Conservation (phyloP, 768 basidiomycete genomes). For the Tephrocybe sp. region DNA sequence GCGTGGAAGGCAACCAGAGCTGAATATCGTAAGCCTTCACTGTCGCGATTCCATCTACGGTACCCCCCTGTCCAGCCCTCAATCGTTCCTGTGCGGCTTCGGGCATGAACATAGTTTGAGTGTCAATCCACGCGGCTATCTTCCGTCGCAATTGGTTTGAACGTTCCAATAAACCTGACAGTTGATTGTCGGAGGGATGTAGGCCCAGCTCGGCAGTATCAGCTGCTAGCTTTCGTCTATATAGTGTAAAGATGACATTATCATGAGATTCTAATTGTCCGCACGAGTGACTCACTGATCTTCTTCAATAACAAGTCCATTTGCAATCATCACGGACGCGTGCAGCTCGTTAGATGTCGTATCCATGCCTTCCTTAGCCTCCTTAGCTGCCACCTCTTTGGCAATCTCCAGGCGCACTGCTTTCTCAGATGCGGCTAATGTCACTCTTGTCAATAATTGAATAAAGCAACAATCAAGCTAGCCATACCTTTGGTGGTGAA, state of each 20-base stretch:
- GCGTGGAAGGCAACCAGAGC: background rate
- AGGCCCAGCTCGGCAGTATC: background rate
- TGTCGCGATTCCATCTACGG: background rate
- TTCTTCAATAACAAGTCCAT: background rate
- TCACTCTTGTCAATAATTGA: background rate
- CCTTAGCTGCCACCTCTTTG: background rate
- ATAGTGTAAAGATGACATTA: background rate
- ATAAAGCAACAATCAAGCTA: background rate
- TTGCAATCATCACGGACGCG: background rate
- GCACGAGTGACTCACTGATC: background rate
- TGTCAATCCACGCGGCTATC: background rate
- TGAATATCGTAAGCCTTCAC: background rate
- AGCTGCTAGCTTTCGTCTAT: background rate
- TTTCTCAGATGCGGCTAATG: background rate
- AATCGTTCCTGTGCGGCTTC: background rate
- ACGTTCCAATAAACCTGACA: background rate
- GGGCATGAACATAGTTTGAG: background rate
- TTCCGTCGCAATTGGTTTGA: background rate
- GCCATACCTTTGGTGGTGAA: background rate
- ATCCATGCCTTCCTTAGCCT: background rate
- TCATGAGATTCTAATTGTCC: background rate
- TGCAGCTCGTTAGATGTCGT: background rate
- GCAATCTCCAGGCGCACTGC: background rate
- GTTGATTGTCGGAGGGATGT: background rate
- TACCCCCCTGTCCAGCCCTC: background rate